Evolutionary conservation across 257 asterid genomes (phyloP), one percentile per base, ranked within the genome.

Genomic region (Fraxinus americana): DNA sequence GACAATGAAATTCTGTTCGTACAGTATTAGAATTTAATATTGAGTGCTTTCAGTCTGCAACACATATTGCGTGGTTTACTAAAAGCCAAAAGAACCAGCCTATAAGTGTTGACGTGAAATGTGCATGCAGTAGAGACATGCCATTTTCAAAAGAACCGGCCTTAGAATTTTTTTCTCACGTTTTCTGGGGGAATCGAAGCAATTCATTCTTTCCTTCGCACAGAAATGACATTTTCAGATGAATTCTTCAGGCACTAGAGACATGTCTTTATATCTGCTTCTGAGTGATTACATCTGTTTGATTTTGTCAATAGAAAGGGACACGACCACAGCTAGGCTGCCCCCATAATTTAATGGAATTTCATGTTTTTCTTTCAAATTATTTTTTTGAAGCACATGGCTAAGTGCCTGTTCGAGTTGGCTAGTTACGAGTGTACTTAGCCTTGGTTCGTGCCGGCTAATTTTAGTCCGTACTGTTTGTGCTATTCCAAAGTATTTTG

Each of bases 41-140:
- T 76, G 45, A 45, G 66, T 71, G 23, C 14, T 23, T 75, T 27
- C 11, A 5, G 25, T 59, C 69, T 80, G 25, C 59, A 54, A 16
- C 1, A 6, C 63, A 4, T 19, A 16, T 54, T 10, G 9, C 7
- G 4, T 7, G 25, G 65, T 54, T 7, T 19, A 27, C 23, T 19
- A 19, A 25, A 19, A 5, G 7, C 8, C 3, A 16, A 3, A 1
- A 19, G 63, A 54, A 54, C 25, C 27, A n/a, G 6, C 11, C 27
- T 19, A 25, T 6, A 10, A 54, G 65, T 54, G 27, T 19, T 63
- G 73, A 63, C 16, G 4, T 59, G 29, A 27, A 69, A 69, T 36
- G 4, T 35, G 5, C 6, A 6, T 48, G 38, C n/a, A n/a, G n/a
- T n/a, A n/a, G n/a, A n/a, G n/a, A n/a, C n/a, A n/a, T n/a, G n/a